Base-by-base conservation (phyloP, 495 filamentous ascomycete species). In the Xylaria castorea region DNA sequence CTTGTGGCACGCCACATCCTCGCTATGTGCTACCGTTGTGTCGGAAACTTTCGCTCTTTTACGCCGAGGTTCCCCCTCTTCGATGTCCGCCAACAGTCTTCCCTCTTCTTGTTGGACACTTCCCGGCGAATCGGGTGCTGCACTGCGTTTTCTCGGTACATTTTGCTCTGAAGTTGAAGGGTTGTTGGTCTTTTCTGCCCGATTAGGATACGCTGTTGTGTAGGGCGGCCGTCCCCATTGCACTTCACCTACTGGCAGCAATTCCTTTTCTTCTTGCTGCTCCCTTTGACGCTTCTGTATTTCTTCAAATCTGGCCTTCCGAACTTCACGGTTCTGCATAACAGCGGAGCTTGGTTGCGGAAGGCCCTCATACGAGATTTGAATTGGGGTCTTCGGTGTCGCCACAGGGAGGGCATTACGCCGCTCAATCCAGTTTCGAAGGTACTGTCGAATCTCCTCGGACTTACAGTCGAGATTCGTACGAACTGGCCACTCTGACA, bases 401-500 rank as follows among this genome's bases (percentile, higher is more conserved):
- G 25, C 27, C 4, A 55, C 5, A 27, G 22, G 11, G 25, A 27
- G 25, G 25, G 51, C 51, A 16, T 55, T 55, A 55, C 25, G 51
- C 51, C 51, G 51, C 25, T 55, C 22, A 16, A 55, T 55, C 51
- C 51, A 55, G 25, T 25, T 27, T 12, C 27, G 51, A 55, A 55
- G 51, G 51, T 55, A 30, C 11, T 27, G 51, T 30, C 51, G 25
- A 55, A 55, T 55, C 5, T 55, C 51, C 25, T 55, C 51, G 16
- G 51, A 30, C 11, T 55, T 38, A 7, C 60, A 63, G 25, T 63
- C 60, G 4, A 63, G 60, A n/a, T 63, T 25, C 20, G 34, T 40
- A 5, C 60, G 60, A 38, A 63, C 60, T 8, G 60, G 60, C 60
- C 60, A 62, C 20, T 62, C 58, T 14, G 16, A 22, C 32, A 62